These are phyloP conservation scores for Candida verbasci DNA, from an alignment of 805 yeast species.

Conservation along the genomic window DNA sequence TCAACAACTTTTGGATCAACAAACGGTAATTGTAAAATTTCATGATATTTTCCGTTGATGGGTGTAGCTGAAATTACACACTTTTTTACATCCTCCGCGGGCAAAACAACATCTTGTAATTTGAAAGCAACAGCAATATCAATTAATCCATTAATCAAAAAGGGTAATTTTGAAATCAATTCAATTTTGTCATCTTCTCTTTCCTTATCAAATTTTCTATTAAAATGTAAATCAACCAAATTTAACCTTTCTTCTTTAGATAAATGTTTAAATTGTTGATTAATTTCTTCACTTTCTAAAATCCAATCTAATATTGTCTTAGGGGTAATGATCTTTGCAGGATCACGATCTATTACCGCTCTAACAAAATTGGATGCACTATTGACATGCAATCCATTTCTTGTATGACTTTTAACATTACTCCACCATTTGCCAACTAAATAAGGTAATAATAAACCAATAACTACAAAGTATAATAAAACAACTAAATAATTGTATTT, in stretches of 20 bases:
- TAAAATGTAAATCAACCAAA: slow-evolving; percentile 54
- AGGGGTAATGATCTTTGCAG: slow-evolving; percentile 59
- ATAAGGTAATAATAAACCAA: slow-evolving; percentile 76
- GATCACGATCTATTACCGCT: slow-evolving; percentile 67
- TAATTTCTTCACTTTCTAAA: slow-evolving; percentile 63
- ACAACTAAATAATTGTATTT: slow-evolving; percentile 63
- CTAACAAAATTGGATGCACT: slow-evolving; percentile 81
- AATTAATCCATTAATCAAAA: slow-evolving; percentile 63
- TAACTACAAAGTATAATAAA: slow-evolving; percentile 57
- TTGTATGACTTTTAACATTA: slow-evolving; percentile 72
- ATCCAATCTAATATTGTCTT: slow-evolving; percentile 56
- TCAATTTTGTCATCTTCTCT: slow-evolving; percentile 42
- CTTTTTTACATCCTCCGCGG: slow-evolving; percentile 64
- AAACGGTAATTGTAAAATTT: slow-evolving; percentile 77
- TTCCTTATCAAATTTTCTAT: slow-evolving; percentile 39
- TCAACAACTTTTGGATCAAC: slow-evolving; percentile 48
- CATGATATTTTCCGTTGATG: slow-evolving; percentile 49
- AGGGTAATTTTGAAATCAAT: slow-evolving; percentile 60
- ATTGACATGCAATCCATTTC: slow-evolving; percentile 72
- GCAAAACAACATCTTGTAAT: slow-evolving; percentile 57
- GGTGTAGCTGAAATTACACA: slow-evolving; percentile 73
- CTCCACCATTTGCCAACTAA: slow-evolving; percentile 91
- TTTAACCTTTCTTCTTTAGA: slow-evolving; percentile 45
- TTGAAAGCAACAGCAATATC: slow-evolving; percentile 83
- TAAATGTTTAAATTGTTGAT: slow-evolving; percentile 35